These are phyloP conservation scores for Aphanoascus verrucosus DNA, from an alignment of 2,329 filamentous ascomycete genomes.

Conservation along the genomic window DNA sequence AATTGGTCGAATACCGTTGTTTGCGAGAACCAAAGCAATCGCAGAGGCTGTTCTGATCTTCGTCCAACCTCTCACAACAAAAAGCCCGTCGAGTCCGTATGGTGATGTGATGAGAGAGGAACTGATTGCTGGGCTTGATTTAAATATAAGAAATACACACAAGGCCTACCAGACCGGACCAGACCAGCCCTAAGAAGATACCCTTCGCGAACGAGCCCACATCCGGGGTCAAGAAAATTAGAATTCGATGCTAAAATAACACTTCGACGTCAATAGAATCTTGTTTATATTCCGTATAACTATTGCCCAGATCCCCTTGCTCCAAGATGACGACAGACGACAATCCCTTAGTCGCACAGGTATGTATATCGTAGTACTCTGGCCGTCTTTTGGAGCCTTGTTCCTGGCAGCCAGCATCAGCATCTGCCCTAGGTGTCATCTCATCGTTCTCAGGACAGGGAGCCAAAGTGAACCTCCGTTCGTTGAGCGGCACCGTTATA, in stretches of 20 bases:
- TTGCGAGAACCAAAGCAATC: neutral
- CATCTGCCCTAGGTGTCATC: neutral
- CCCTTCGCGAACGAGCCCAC: neutral
- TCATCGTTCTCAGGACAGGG: neutral
- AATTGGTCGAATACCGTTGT: neutral
- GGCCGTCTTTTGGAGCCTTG: neutral
- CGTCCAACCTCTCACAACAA: neutral
- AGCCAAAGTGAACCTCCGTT: neutral
- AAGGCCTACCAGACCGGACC: neutral
- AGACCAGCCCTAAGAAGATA: slow-evolving; percentile 7
- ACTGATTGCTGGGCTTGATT: neutral
- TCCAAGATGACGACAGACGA: neutral
- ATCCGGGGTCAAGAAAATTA: slow-evolving; percentile 2
- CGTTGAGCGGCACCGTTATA: neutral
- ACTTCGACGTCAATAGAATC: neutral
- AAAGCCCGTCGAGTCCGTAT: neutral
- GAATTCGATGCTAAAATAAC: slow-evolving; percentile 10
- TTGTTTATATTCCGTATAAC: slow-evolving; percentile 1
- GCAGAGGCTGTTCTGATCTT: neutral
- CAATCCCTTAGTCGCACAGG: neutral
- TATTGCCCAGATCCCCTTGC: slow-evolving; percentile 2
- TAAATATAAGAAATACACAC: neutral
- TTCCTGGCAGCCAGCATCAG: neutral
- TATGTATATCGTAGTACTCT: neutral
- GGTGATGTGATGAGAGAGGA: neutral